Percentiles rank a stretch among this genome's conserved stretches.
These are phyloP conservation scores for Middelhovenomyces tepae DNA, from an alignment of 805 yeast species.

Conservation along the genomic window DNA sequence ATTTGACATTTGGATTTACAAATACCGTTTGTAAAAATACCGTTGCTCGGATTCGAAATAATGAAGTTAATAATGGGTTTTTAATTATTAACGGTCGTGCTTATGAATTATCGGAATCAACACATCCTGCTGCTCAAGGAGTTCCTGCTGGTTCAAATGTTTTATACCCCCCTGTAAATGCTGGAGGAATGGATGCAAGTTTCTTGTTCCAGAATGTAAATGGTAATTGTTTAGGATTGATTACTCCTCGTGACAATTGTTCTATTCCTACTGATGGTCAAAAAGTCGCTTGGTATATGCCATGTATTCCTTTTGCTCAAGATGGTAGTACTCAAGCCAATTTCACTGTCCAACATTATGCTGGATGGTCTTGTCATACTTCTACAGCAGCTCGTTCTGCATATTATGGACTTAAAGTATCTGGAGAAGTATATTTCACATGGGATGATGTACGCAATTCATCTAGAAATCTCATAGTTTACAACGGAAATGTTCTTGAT, in stretches of 20 bases:
- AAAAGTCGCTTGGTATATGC: slow-evolving; percentile 90
- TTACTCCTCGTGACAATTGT: slow-evolving; percentile 57
- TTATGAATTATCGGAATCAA: slow-evolving; percentile 56
- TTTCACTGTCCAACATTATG: slow-evolving; percentile 51
- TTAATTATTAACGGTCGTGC: slow-evolving; percentile 78
- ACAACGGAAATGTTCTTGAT: slow-evolving; percentile 83
- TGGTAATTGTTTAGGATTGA: slow-evolving; percentile 74
- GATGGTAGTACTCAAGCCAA: slow-evolving; percentile 69
- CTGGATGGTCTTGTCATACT: slow-evolving; percentile 91
- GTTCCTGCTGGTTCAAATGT: slow-evolving; percentile 60
- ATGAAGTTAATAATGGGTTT: slow-evolving; percentile 50
- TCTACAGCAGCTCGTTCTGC: slow-evolving; percentile 56
- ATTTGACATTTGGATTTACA: slow-evolving; percentile 83
- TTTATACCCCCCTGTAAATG: slow-evolving; percentile 75
- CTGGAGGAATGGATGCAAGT: slow-evolving; percentile 81
- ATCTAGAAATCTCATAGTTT: slow-evolving; percentile 72
- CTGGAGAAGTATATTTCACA: slow-evolving; percentile 74
- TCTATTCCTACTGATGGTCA: slow-evolving; percentile 59
- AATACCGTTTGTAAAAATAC: slow-evolving; percentile 59
- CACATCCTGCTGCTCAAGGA: slow-evolving; percentile 79
- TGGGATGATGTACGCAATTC: slow-evolving; percentile 79
- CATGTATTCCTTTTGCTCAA: slow-evolving; percentile 63
- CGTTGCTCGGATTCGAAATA: slow-evolving; percentile 44
- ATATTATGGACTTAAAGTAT: slow-evolving; percentile 50
- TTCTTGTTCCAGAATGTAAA: slow-evolving; percentile 86